phyloP scores from a whole-genome alignment of 176 grass and related monocot genomes.

The Canna indica region DNA sequence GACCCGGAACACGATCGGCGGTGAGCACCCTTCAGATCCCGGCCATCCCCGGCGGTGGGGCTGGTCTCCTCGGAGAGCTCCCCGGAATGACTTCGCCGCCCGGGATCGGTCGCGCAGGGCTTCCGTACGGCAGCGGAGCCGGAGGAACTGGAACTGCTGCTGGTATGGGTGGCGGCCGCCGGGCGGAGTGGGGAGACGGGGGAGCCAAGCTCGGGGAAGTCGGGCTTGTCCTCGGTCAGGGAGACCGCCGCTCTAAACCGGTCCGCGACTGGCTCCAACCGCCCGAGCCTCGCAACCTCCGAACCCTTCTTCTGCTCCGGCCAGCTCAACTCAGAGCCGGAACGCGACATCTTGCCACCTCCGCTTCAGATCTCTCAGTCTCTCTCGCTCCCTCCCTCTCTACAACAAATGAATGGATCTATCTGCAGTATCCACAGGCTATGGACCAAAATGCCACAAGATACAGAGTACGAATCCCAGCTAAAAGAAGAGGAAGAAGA shows the following conservation, averaged over 20 bases:
- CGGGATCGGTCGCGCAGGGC: background rate
- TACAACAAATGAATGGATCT: background rate
- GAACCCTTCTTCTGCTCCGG: background rate
- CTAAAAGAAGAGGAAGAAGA: too few relatives aligned
- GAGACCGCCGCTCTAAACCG: background rate
- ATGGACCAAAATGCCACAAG: background rate
- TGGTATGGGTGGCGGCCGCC: background rate
- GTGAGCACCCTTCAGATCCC: background rate
- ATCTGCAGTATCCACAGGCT: background rate
- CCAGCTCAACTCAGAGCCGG: background rate
- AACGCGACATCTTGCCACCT: slow-evolving; percentile 5
- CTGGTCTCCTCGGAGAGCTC: slow-evolving; percentile 8
- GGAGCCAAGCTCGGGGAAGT: slow-evolving; percentile 12
- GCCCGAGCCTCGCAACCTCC: background rate
- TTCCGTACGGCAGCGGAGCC: background rate
- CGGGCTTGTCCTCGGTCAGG: slow-evolving; percentile 9
- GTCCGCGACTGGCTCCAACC: background rate
- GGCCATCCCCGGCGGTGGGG: background rate
- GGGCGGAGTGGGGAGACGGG: slow-evolving; percentile 12
- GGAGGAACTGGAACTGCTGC: slow-evolving; percentile 19
- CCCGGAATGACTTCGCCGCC: background rate
- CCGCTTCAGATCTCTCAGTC: background rate
- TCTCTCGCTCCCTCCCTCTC: background rate
- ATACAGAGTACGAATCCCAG: background rate
- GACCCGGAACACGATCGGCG: slow-evolving; percentile 6